Conservation (phyloP, 345 rosid genomes). For the Tarenaya hassleriana region DNA sequence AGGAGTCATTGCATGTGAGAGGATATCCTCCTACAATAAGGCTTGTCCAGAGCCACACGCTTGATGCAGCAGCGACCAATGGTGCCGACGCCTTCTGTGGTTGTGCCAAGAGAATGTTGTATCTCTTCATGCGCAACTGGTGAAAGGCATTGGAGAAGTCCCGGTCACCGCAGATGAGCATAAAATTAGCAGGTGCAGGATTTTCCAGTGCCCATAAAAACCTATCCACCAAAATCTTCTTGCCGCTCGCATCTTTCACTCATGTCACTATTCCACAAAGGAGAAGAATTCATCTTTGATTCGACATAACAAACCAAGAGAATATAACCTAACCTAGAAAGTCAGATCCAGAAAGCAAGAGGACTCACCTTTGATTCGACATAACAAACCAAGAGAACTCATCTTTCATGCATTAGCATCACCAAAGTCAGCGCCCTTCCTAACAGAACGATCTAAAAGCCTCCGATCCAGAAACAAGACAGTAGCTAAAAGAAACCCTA, state of each 20-base stretch:
- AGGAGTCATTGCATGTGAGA: conserved; percentile 4
- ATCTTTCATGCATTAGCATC: too few relatives aligned
- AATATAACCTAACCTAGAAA: background rate
- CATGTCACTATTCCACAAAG: conserved; percentile 30
- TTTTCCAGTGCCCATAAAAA: conserved; percentile 82
- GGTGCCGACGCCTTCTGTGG: conserved; percentile 48
- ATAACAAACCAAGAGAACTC: background rate
- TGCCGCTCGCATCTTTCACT: conserved; percentile 80
- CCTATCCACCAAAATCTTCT: conserved; percentile 77
- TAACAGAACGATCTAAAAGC: too few relatives aligned
- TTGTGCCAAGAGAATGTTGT: conserved; percentile 59
- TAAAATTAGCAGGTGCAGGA: conserved; percentile 63
- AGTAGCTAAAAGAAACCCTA: too few relatives aligned
- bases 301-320: background rate
- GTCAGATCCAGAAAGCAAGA: background rate
- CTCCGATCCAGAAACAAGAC: too few relatives aligned
- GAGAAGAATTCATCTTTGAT: background rate
- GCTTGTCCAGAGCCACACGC: conserved; percentile 73
- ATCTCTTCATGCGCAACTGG: conserved; percentile 71
- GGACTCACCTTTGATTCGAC: background rate
- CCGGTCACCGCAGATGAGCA: conserved; percentile 70
- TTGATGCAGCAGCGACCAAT: conserved; percentile 61
- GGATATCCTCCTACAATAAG: conserved; percentile 57
- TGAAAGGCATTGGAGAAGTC: conserved; percentile 77
- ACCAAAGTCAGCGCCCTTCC: too few relatives aligned